Evolutionary conservation across 140 eudicot genomes (phyloP).

Genomic region (Stevia rebaudiana): DNA sequence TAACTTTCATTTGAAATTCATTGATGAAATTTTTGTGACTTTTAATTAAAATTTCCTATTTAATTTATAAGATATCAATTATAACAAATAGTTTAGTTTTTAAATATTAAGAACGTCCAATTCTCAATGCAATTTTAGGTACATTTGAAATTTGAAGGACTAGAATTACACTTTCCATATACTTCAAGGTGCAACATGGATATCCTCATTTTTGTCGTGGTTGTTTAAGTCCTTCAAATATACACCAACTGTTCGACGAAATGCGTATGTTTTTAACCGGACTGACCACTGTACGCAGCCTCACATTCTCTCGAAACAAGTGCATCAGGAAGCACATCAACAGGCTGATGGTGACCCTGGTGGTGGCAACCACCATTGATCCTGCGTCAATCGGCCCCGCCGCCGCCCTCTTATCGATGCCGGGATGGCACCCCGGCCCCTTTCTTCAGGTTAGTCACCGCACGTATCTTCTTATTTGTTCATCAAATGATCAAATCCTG

Average conservation of each 20-base stretch:
- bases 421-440: conserved; percentile 76
- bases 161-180: background rate
- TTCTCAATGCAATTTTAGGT: too few relatives aligned
- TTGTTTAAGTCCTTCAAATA: background rate
- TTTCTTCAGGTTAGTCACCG: conserved; percentile 35
- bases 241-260: conserved; percentile 10
- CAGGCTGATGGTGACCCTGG: conserved; percentile 47
- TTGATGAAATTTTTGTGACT: too few relatives aligned
- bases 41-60: too few relatives aligned
- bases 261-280: conserved; percentile 16
- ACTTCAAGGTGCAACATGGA: background rate
- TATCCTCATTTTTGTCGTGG: background rate
- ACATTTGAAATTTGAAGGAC: background rate
- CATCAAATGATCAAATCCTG: background rate
- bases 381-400: conserved; percentile 81
- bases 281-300: conserved; percentile 15
- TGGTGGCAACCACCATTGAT: conserved; percentile 62
- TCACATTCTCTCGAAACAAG: conserved; percentile 1
- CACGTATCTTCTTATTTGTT: background rate
- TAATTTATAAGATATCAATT: too few relatives aligned
- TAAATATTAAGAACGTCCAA: too few relatives aligned
- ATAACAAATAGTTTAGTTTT: too few relatives aligned
- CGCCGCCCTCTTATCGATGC: conserved; percentile 69
- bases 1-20: too few relatives aligned
- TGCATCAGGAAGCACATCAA: conserved; percentile 1